phyloP scores from a whole-genome alignment of 768 basidiomycete species.

The Bullera alba region DNA sequence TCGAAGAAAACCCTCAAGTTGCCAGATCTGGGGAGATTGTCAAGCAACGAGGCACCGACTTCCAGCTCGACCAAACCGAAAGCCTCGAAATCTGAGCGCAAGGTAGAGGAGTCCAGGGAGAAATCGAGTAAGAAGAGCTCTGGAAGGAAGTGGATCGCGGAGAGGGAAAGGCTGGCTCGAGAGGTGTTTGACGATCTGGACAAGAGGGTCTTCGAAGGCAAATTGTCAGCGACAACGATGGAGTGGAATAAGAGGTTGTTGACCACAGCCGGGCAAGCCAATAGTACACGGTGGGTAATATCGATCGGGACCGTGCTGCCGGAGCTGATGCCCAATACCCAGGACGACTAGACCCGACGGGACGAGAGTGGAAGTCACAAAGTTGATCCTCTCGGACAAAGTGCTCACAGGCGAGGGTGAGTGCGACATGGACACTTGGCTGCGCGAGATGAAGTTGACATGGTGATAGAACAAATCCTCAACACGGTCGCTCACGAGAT shows the following conservation, averaged over 20 bases:
- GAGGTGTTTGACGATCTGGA: constrained; percentile 38
- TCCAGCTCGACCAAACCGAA: background rate
- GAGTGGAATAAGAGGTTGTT: constrained; percentile 46
- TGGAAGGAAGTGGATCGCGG: constrained; percentile 21
- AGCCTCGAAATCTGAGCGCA: background rate
- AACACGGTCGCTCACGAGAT: constrained; percentile 84
- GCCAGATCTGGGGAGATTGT: constrained; percentile 11
- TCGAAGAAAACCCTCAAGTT: constrained; percentile 4
- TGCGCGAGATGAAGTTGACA: background rate
- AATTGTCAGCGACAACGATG: constrained; percentile 30
- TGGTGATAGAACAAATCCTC: constrained; percentile 62
- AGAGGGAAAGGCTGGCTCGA: constrained; percentile 23
- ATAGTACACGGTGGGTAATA: constrained; percentile 33
- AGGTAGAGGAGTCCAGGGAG: background rate
- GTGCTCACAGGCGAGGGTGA: constrained; percentile 69
- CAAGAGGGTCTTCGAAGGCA: constrained; percentile 36
- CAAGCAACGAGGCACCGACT: too few relatives aligned
- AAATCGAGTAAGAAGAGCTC: constrained; percentile 2
- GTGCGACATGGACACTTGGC: constrained; percentile 7
- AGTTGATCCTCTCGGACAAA: constrained; percentile 73
- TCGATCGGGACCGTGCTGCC: too few relatives aligned
- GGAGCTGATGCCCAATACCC: constrained; percentile 4
- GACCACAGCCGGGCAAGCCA: constrained; percentile 48
- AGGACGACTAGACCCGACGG: constrained; percentile 14
- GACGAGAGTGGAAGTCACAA: constrained; percentile 3